phyloP scores from a whole-genome alignment of 176 grass and related monocot genomes.

The Carex kokanica region DNA sequence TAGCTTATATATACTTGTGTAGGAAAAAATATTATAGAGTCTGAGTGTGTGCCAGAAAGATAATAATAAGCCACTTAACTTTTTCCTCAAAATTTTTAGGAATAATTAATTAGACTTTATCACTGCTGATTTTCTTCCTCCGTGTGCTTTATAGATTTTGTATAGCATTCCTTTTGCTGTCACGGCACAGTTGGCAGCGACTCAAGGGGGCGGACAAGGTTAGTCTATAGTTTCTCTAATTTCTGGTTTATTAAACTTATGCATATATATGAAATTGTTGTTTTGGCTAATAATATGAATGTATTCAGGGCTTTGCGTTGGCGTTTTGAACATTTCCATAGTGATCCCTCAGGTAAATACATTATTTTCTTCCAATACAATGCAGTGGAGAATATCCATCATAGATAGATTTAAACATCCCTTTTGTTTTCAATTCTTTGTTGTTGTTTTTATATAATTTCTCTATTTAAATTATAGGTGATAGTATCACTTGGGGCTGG shows the following conservation, averaged over 20 bases:
- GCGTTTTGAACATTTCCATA: slow-evolving; percentile 87
- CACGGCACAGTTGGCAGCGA: slow-evolving; percentile 52
- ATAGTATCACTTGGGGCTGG: slow-evolving; percentile 67
- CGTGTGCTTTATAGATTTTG: slow-evolving; percentile 42
- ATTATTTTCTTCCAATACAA: background rate
- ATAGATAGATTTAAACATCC: background rate
- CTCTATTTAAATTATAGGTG: slow-evolving; percentile 37
- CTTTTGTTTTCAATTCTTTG: background rate
- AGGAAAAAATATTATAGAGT: background rate
- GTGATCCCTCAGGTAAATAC: slow-evolving; percentile 76
- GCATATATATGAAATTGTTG: background rate
- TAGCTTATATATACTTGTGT: background rate
- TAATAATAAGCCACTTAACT: background rate
- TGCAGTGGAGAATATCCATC: background rate
- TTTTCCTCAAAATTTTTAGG: background rate
- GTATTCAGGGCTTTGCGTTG: slow-evolving; percentile 64
- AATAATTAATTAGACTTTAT: background rate
- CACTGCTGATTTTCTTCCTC: background rate
- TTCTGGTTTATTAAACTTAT: background rate
- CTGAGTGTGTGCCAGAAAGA: background rate
- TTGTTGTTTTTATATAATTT: background rate
- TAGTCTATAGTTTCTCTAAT: background rate
- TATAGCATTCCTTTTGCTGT: slow-evolving; percentile 88
- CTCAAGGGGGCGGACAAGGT: slow-evolving; percentile 74
- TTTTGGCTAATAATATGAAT: background rate